Evolutionary conservation across 163 green algal genomes (phyloP).

Genomic region (Scenedesmus sp.): DNA sequence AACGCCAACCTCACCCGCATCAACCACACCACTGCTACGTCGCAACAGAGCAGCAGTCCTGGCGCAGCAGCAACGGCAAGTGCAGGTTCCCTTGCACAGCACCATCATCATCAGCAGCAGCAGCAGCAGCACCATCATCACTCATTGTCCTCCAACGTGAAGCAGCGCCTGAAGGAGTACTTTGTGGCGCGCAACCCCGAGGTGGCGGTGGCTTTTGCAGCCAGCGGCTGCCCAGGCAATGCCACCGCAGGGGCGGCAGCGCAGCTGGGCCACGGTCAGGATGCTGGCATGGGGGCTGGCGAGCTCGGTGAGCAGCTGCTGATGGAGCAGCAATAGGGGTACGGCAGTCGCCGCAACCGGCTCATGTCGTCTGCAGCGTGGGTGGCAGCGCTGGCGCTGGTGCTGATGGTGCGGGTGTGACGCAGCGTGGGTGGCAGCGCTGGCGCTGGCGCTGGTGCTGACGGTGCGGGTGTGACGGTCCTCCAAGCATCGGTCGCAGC

Average conservation of each 20-base stretch:
- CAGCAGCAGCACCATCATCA: background rate
- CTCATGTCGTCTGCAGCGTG: background rate
- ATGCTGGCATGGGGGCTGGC: background rate
- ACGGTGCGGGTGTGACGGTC: background rate
- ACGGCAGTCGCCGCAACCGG: conserved; percentile 26
- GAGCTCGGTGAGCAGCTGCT: background rate
- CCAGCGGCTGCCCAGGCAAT: background rate
- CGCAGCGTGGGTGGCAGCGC: background rate
- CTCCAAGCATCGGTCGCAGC: background rate
- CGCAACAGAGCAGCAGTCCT: background rate
- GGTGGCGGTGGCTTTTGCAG: background rate
- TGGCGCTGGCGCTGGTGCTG: background rate
- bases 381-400: conserved; percentile 6
- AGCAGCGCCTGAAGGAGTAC: conserved; percentile 54
- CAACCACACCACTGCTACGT: background rate
- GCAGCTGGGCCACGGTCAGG: background rate
- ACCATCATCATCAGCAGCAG: background rate
- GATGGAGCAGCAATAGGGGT: conserved; percentile 19
- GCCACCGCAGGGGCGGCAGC: background rate
- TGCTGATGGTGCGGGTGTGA: background rate
- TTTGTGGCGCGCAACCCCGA: conserved; percentile 54
- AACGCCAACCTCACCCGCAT: conserved; percentile 40
- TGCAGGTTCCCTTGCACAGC: background rate
- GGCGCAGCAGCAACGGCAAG: background rate
- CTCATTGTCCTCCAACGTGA: conserved; percentile 33